Evolutionary conservation across 192 early-diverging fungal genomes (phyloP).

Genomic region (Entrophospora sp.): DNA sequence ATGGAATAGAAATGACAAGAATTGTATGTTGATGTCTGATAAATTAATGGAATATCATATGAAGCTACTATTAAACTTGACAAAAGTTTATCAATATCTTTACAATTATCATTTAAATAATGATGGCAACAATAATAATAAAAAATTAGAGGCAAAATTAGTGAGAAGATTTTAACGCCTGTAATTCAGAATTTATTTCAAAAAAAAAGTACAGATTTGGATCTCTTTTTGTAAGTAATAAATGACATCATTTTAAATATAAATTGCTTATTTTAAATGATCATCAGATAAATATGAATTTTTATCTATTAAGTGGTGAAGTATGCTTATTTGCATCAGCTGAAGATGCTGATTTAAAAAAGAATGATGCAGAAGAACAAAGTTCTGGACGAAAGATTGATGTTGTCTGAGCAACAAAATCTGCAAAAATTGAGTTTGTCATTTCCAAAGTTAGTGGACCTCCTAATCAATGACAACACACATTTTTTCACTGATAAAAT

Average conservation of each 20-base stretch:
- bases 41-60: too few relatives aligned
- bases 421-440: background rate
- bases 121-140: too few relatives aligned
- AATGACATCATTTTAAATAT: background rate
- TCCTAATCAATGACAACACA: conserved; percentile 10
- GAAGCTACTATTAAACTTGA: too few relatives aligned
- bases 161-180: background rate
- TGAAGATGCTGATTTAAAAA: conserved; percentile 1
- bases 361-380: conserved; percentile 10
- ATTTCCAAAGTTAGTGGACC: conserved; percentile 9
- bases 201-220: background rate
- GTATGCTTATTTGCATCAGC: conserved; percentile 12
- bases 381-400: conserved; percentile 14
- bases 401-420: conserved; percentile 6
- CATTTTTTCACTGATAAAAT: conserved; percentile 11
- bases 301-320: conserved; percentile 13
- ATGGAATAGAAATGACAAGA: too few relatives aligned
- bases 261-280: background rate
- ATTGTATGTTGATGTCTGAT: too few relatives aligned
- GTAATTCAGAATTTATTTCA: conserved; percentile 16
- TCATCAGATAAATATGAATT: background rate
- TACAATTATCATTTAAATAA: too few relatives aligned
- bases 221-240: conserved; percentile 20
- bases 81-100: too few relatives aligned
- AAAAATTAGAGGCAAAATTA: too few relatives aligned